A percentile compares a stretch with the other conserved stretches of the same genome.
Conservation (phyloP, 2,329 filamentous ascomycete species). For the Fusarium tuaranense region DNA sequence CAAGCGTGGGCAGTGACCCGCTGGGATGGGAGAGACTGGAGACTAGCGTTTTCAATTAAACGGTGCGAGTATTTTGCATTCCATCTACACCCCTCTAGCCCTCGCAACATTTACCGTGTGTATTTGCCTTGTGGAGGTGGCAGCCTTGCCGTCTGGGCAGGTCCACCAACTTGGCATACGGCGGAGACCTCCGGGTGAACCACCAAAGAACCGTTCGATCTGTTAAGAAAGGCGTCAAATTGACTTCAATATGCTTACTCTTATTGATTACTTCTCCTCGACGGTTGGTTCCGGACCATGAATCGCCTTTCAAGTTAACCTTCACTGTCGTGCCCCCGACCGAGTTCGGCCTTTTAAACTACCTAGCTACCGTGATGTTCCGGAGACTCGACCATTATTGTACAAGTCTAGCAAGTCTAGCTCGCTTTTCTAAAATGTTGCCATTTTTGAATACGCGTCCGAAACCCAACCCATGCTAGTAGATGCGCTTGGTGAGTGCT, state of each 20-base stretch:
- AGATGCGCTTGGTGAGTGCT: not conserved
- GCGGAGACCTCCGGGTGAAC: not conserved
- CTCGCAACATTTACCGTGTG: not conserved
- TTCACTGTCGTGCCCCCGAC: not conserved
- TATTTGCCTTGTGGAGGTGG: not conserved
- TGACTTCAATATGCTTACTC: not conserved
- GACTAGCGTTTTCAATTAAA: not conserved
- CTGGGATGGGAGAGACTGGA: not conserved
- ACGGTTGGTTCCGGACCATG: not conserved
- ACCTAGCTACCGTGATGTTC: not conserved
- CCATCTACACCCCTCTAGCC: not conserved
- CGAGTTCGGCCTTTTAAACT: not conserved
- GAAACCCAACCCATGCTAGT: not conserved
- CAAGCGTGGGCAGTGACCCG: not conserved
- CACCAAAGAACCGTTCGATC: not conserved
- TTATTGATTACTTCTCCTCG: not conserved
- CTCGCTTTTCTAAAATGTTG: not conserved
- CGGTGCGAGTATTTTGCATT: not conserved
- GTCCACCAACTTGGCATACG: not conserved
- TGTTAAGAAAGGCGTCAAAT: not conserved
- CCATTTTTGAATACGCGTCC: not conserved
- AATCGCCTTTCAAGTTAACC: not conserved
- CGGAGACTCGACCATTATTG: not conserved
- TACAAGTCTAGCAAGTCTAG: not conserved
- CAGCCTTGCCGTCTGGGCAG: not conserved